Conservation (phyloP, 768 basidiomycete species). For the Cubamyces lactineus region DNA sequence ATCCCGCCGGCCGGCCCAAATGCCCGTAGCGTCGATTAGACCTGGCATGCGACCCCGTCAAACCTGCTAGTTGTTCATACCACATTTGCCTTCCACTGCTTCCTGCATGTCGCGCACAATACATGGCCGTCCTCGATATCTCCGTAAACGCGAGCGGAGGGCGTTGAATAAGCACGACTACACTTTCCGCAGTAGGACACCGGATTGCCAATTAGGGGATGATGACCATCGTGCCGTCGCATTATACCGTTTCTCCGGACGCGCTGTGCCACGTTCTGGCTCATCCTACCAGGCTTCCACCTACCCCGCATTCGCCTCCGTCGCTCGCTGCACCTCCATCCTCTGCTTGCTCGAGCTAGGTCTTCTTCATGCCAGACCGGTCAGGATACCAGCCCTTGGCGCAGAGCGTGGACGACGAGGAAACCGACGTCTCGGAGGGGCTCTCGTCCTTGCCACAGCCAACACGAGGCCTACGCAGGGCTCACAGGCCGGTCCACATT, state of each 20-base stretch:
- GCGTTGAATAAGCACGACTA: neutral
- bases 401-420: slow-evolving; percentile 45
- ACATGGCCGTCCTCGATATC: no score
- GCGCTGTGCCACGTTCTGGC: slow-evolving; percentile 19
- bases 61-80: neutral
- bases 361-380: slow-evolving; percentile 43
- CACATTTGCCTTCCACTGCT: no score
- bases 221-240: slow-evolving; percentile 2
- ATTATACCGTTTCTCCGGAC: slow-evolving; percentile 13
- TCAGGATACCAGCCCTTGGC: slow-evolving; percentile 52
- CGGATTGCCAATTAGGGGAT: slow-evolving; percentile 13
- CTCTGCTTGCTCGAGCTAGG: neutral
- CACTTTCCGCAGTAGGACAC: slow-evolving; percentile 13
- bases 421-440: slow-evolving; percentile 42
- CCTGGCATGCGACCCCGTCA: neutral
- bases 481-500: slow-evolving; percentile 61
- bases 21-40: neutral
- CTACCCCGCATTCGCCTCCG: slow-evolving; percentile 5
- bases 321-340: neutral
- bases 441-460: slow-evolving; percentile 33
- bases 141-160: no score
- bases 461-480: slow-evolving; percentile 36
- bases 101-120: no score
- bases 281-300: neutral
- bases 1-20: neutral